These are phyloP conservation scores for Fusarium circinatum DNA, from an alignment of 2,329 filamentous ascomycete species.

Conservation along the genomic window DNA sequence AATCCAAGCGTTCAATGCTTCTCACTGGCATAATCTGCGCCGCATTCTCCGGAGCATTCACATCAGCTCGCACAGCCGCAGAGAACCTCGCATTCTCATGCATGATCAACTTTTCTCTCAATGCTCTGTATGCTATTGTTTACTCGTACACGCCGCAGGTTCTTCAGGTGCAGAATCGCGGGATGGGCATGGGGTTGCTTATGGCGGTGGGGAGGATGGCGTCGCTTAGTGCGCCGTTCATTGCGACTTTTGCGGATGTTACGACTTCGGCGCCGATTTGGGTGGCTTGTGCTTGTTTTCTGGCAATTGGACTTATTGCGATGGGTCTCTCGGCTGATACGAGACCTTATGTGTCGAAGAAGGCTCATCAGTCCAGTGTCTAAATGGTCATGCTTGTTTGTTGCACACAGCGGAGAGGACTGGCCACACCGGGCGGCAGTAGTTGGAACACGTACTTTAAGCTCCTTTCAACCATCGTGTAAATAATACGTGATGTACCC, in stretches of 20 bases:
- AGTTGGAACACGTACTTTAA: too few relatives aligned
- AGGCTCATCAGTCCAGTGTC: too few relatives aligned
- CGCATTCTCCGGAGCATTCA: neutral
- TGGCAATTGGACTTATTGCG: neutral
- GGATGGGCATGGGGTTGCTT: neutral
- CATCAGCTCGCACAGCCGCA: neutral
- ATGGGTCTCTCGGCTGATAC: neutral
- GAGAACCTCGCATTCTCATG: neutral
- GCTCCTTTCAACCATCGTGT: too few relatives aligned
- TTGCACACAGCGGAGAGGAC: too few relatives aligned
- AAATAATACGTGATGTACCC: too few relatives aligned
- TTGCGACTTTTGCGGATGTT: neutral
- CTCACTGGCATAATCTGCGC: neutral
- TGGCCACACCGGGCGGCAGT: too few relatives aligned
- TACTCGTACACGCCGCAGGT: neutral
- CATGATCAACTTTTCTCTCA: constrained; percentile 1
- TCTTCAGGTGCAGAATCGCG: neutral
- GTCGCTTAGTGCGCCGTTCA: neutral
- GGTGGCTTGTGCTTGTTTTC: neutral
- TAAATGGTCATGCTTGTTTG: too few relatives aligned
- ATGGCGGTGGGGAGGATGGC: neutral
- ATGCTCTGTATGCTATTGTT: neutral
- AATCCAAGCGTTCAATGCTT: neutral
- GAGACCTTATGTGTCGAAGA: accelerated
- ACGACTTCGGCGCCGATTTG: neutral